These are phyloP conservation scores for Erysimum cheiranthoides DNA, from an alignment of 345 rosid species.

Conservation along the genomic window DNA sequence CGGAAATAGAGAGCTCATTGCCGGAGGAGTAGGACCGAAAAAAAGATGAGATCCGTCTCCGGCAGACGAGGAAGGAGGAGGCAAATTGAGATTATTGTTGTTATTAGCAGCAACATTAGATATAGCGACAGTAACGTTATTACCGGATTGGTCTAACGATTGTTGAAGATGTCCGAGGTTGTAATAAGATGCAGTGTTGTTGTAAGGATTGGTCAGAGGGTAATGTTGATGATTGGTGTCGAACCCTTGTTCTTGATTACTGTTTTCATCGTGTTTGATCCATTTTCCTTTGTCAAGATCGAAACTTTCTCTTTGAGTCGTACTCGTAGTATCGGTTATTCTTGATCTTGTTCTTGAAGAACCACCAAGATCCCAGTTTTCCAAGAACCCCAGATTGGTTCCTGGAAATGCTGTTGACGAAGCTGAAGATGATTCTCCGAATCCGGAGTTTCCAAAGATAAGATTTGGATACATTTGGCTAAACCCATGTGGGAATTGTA, in stretches of 20 bases:
- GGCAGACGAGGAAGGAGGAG: slow-evolving; percentile 42
- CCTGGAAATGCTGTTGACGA: slow-evolving; percentile 34
- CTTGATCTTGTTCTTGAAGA: slow-evolving; percentile 52
- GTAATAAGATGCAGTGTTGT: slow-evolving; percentile 51
- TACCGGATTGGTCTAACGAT: slow-evolving; percentile 72
- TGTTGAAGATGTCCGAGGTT: slow-evolving; percentile 72
- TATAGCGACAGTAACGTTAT: slow-evolving; percentile 62
- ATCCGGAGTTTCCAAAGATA: slow-evolving; percentile 39
- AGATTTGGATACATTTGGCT: slow-evolving; percentile 72
- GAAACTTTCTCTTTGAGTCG: slow-evolving; percentile 44
- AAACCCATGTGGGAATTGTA: slow-evolving; percentile 77
- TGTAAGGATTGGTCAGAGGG: slow-evolving; percentile 50
- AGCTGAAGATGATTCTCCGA: slow-evolving; percentile 38
- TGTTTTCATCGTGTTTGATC: slow-evolving; percentile 53
- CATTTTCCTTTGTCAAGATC: slow-evolving; percentile 69
- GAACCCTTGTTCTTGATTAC: slow-evolving; percentile 48
- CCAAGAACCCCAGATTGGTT: slow-evolving; percentile 52
- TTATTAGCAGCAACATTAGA: slow-evolving; percentile 48
- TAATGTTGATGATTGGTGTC: slow-evolving; percentile 50
- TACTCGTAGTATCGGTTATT: slow-evolving; percentile 28
- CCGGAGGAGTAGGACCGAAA: slow-evolving; percentile 61
- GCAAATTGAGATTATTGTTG: slow-evolving; percentile 44
- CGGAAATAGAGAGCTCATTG: slow-evolving; percentile 64
- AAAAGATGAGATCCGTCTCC: slow-evolving; percentile 57
- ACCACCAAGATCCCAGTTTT: slow-evolving; percentile 53